Evolutionary conservation across 2,329 filamentous ascomycete species (phyloP).

Genomic region (Calonectria crousiana): DNA sequence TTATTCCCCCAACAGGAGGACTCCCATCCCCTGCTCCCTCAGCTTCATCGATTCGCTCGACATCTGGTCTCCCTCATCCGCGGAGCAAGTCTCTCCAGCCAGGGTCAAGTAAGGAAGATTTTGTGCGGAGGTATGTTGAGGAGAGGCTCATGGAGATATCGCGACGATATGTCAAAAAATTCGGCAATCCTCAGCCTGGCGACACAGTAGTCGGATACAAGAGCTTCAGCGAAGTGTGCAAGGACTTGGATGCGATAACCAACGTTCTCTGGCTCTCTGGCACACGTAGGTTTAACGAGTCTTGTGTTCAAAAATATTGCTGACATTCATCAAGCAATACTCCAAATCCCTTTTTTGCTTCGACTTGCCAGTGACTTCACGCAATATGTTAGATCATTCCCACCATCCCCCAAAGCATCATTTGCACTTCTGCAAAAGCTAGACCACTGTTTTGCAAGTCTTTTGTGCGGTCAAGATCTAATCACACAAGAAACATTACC

Average conservation of each 20-base stretch:
- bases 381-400: slow-evolving; percentile 79
- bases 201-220: slow-evolving; percentile 66
- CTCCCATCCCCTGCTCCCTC: slow-evolving; percentile 69
- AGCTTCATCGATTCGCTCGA: slow-evolving; percentile 55
- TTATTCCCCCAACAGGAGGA: slow-evolving; percentile 57
- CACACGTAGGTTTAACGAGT: slow-evolving; percentile 72
- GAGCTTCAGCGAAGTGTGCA: slow-evolving; percentile 77
- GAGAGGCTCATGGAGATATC: slow-evolving; percentile 65
- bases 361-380: slow-evolving; percentile 80
- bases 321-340: slow-evolving; percentile 40
- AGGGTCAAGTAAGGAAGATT: slow-evolving; percentile 71
- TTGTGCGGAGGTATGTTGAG: slow-evolving; percentile 69
- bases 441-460: slow-evolving; percentile 84
- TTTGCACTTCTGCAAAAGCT: slow-evolving; percentile 82
- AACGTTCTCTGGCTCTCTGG: slow-evolving; percentile 89
- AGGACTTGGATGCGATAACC: slow-evolving; percentile 79
- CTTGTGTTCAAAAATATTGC: not conserved
- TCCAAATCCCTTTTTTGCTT: slow-evolving; percentile 88
- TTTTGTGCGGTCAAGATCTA: slow-evolving; percentile 76
- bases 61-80: slow-evolving; percentile 65
- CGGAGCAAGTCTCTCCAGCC: slow-evolving; percentile 64
- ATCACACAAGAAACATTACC: slow-evolving; percentile 75
- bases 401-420: slow-evolving; percentile 69
- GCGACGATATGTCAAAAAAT: slow-evolving; percentile 72
- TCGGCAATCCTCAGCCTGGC: slow-evolving; percentile 57